Evolutionary conservation across 225 moss, liverwort and hornwort species (phyloP).

Genomic region (Pleurozium schreberi): DNA sequence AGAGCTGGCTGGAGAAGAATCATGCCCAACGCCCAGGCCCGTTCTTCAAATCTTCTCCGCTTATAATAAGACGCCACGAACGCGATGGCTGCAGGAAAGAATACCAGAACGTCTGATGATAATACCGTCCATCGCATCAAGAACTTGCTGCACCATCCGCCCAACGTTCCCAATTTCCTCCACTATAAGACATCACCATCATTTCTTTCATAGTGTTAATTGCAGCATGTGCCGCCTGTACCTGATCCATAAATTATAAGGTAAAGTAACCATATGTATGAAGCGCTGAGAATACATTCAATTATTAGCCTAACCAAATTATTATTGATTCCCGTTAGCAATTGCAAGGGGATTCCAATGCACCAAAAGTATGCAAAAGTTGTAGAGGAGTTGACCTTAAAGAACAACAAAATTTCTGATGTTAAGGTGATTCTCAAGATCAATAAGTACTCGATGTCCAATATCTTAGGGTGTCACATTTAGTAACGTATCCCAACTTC

Average conservation of each 20-base stretch:
- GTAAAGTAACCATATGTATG: background rate
- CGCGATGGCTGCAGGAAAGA: constrained; percentile 94
- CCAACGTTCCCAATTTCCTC: constrained; percentile 37
- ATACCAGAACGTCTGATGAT: constrained; percentile 89
- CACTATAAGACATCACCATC: background rate
- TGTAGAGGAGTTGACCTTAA: background rate
- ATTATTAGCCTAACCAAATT: background rate
- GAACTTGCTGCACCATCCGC: constrained; percentile 91
- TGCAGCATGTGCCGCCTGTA: background rate
- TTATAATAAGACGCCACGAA: constrained; percentile 61
- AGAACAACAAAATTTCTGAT: background rate
- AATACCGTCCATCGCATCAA: constrained; percentile 99
- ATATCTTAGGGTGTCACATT: background rate
- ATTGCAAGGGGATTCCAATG: background rate
- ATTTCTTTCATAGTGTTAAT: background rate
- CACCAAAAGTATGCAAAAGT: background rate
- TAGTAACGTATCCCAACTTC: background rate
- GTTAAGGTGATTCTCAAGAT: background rate
- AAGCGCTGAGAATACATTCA: background rate
- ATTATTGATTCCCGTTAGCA: background rate
- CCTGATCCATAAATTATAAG: background rate
- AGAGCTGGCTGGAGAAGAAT: constrained; percentile 89
- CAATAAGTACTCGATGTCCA: background rate
- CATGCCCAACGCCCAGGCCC: constrained; percentile 63
- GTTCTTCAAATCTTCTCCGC: constrained; percentile 31